phyloP scores from a whole-genome alignment of 2,329 filamentous ascomycete genomes.

The Cercospora brassicicola region DNA sequence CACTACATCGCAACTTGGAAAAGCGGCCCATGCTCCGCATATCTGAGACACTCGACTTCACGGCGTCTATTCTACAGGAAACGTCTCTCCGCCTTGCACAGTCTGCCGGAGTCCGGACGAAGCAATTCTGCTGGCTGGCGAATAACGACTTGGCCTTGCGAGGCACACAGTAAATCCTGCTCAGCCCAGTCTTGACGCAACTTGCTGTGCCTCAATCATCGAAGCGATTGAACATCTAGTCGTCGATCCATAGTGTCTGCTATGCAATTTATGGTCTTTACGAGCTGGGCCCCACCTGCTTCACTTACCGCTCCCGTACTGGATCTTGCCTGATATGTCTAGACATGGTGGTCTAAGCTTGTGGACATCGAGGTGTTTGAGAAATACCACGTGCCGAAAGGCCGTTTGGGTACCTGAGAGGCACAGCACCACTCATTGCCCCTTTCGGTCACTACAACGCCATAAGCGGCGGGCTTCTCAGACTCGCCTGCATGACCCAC shows the following conservation, averaged over 20 bases:
- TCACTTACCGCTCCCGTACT: background rate
- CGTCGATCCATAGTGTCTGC: background rate
- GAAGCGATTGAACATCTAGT: background rate
- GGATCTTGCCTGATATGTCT: background rate
- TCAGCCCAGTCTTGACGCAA: background rate
- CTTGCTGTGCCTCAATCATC: background rate
- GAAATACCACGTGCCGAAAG: background rate
- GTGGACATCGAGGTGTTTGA: background rate
- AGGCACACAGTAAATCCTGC: background rate
- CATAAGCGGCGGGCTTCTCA: conserved; percentile 16
- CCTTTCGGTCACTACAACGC: conserved; percentile 39
- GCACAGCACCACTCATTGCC: background rate
- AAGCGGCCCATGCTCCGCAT: conserved; percentile 4
- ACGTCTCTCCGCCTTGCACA: background rate
- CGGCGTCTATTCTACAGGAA: background rate
- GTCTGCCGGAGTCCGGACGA: background rate
- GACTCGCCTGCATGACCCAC: conserved; percentile 1
- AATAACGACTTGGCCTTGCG: background rate
- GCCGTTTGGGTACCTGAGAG: conserved; percentile 24
- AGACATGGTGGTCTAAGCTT: background rate
- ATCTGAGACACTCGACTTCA: background rate
- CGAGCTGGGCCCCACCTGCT: background rate
- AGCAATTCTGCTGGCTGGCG: background rate
- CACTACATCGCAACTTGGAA: background rate
- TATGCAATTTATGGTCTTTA: background rate